A percentile compares a stretch with the other conserved stretches of the same genome.
Evolutionary conservation across 495 filamentous ascomycete species (phyloP).

Genomic region (Hypomontagnella monticulosa): DNA sequence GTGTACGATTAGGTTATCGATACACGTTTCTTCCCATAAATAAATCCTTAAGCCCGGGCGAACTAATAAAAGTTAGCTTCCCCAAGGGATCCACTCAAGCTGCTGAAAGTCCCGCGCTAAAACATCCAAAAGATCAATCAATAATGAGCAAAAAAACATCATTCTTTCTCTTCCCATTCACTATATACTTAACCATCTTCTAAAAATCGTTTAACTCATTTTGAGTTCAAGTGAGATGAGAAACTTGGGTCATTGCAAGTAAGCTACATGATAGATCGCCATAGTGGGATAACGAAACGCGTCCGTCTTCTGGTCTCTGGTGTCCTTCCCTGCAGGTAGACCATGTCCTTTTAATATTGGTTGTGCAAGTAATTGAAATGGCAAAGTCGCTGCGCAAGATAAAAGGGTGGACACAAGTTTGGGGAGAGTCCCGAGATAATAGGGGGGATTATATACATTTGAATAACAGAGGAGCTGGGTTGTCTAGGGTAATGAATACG

Average conservation of each 20-base stretch:
- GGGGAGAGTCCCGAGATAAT: constrained; percentile 1
- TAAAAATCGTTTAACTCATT: too few relatives aligned
- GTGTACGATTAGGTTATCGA: constrained; percentile 37
- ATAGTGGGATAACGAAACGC: neutral
- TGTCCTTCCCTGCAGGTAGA: too few relatives aligned
- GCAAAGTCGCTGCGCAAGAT: neutral
- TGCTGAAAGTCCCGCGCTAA: too few relatives aligned
- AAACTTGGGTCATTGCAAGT: too few relatives aligned
- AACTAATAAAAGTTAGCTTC: constrained; percentile 3
- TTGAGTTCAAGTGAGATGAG: too few relatives aligned
- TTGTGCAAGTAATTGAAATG: neutral
- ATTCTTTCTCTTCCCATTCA: too few relatives aligned
- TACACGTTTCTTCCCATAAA: constrained; percentile 14
- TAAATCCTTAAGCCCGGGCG: neutral
- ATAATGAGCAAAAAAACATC: too few relatives aligned
- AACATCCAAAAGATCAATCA: too few relatives aligned
- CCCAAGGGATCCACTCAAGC: too few relatives aligned
- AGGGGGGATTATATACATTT: constrained; percentile 26
- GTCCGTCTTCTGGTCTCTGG: too few relatives aligned
- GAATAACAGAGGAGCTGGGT: constrained; percentile 12
- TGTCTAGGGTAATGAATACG: constrained; percentile 33
- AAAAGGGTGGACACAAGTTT: constrained; percentile 1
- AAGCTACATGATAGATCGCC: too few relatives aligned
- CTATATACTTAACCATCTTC: too few relatives aligned
- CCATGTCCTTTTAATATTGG: neutral